Evolutionary conservation across 306 rosid genomes (phyloP).

Genomic region (Malus orientalis): DNA sequence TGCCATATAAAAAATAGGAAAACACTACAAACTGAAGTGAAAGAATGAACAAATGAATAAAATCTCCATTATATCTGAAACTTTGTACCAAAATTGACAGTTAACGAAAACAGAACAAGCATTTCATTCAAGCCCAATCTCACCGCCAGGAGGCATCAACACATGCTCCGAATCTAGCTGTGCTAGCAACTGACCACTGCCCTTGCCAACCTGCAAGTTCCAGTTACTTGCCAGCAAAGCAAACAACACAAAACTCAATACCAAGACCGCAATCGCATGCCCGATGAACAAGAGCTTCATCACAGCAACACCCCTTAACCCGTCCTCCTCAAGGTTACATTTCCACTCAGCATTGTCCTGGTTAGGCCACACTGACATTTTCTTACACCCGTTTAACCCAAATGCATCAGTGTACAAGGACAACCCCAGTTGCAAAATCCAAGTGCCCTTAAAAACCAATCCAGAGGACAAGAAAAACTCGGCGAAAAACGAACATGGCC

Average conservation of each 20-base stretch:
- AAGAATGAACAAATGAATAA: conserved; percentile 6
- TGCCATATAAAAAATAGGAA: conserved; percentile 14
- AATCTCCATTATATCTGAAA: conserved; percentile 10
- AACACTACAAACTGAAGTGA: conserved; percentile 13
- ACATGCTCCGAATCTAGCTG: conserved; percentile 31
- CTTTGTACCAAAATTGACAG: conserved; percentile 12
- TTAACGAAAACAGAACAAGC: conserved; percentile 9
- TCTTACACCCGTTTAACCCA: conserved; percentile 62
- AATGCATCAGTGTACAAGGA: conserved; percentile 64
- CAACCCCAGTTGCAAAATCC: conserved; percentile 72
- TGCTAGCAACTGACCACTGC: conserved; percentile 48
- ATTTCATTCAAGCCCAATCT: conserved; percentile 53
- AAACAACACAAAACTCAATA: conserved; percentile 46
- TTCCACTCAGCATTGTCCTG: conserved; percentile 33
- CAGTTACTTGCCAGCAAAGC: conserved; percentile 35
- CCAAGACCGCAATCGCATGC: conserved; percentile 51
- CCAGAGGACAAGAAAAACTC: conserved; percentile 65
- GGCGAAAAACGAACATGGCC: conserved; percentile 60
- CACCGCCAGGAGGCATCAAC: conserved; percentile 27
- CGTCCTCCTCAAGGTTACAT: conserved; percentile 76
- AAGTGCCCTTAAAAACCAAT: conserved; percentile 69
- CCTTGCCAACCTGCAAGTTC: conserved; percentile 36
- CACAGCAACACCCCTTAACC: conserved; percentile 60
- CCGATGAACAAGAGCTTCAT: conserved; percentile 57
- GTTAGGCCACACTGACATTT: conserved; percentile 24